These are phyloP conservation scores for Hypoxylon cercidicola DNA, from an alignment of 495 filamentous ascomycete genomes.

Conservation along the genomic window DNA sequence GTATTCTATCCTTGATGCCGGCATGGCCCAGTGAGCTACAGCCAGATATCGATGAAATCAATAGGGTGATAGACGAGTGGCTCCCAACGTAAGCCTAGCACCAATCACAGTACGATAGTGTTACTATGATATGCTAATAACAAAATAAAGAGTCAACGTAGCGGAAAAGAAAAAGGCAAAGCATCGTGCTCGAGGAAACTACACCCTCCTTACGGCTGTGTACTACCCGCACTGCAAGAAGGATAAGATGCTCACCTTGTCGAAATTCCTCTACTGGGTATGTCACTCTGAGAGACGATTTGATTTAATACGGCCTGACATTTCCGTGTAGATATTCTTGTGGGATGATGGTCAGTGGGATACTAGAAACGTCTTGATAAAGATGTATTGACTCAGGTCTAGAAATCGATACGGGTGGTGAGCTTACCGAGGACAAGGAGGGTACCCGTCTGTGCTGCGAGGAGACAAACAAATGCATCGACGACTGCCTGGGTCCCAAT, in stretches of 20 bases:
- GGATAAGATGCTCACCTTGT: slow-evolving; percentile 37
- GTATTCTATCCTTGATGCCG: slow-evolving; percentile 42
- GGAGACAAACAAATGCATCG: slow-evolving; percentile 42
- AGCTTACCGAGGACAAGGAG: slow-evolving; percentile 40
- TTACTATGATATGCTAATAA: not conserved
- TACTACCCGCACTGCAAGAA: slow-evolving; percentile 45
- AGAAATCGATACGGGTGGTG: slow-evolving; percentile 45
- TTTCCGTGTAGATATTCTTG: slow-evolving; percentile 39
- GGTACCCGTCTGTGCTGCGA: slow-evolving; percentile 34
- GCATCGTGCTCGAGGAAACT: slow-evolving; percentile 41
- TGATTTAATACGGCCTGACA: not conserved
- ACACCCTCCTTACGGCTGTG: slow-evolving; percentile 36
- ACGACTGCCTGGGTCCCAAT: slow-evolving; percentile 38
- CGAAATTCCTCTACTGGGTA: slow-evolving; percentile 45
- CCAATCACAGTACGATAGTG: not conserved
- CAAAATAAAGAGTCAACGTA: slow-evolving; percentile 36
- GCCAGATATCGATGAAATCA: slow-evolving; percentile 41
- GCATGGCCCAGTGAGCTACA: slow-evolving; percentile 40
- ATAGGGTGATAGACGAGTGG: slow-evolving; percentile 42
- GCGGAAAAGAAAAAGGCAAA: slow-evolving; percentile 43
- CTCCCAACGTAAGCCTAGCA: slow-evolving; percentile 31
- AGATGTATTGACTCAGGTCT: not conserved
- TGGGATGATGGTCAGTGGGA: slow-evolving; percentile 40
- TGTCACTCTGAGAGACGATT: not conserved
- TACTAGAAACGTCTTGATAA: not conserved